phyloP scores from a whole-genome alignment of 179 eudicot genomes.

The Amaranthus tricolor region DNA sequence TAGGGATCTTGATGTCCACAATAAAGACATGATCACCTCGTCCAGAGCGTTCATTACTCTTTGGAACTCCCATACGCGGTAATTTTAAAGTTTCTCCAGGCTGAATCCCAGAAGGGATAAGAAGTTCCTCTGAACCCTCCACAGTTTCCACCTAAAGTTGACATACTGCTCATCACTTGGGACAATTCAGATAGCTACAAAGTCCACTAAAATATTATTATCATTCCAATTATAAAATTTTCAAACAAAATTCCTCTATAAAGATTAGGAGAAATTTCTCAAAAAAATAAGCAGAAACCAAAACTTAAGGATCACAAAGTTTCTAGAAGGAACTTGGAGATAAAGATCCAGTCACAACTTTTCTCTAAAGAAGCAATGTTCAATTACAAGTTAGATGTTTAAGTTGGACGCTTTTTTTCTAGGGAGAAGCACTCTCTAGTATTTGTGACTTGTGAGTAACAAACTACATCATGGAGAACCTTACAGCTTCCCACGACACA shows the following conservation, averaged over 20 bases:
- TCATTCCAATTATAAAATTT: not conserved
- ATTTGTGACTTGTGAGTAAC: not conserved
- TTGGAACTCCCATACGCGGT: conserved; percentile 74
- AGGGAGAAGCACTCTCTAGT: not conserved
- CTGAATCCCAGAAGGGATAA: conserved; percentile 79
- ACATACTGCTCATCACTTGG: conserved; percentile 1
- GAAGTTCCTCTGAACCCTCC: conserved; percentile 70
- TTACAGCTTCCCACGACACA: not conserved
- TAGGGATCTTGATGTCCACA: conserved; percentile 73
- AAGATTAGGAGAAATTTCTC: not conserved
- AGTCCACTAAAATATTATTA: not conserved
- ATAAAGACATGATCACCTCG: conserved; percentile 85
- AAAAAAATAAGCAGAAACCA: not conserved
- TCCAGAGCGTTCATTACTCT: conserved; percentile 45
- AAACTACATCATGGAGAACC: too few relatives aligned
- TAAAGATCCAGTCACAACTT: not conserved
- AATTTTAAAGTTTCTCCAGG: conserved; percentile 72
- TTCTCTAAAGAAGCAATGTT: not conserved
- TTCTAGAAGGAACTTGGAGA: not conserved
- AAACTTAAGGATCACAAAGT: not conserved
- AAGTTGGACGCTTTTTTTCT: not conserved
- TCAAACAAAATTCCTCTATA: not conserved
- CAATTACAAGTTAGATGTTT: not conserved
- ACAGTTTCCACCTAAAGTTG: conserved; percentile 73
- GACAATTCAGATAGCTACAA: conserved; percentile 6